A percentile compares a stretch with the other conserved stretches of the same genome.
Evolutionary conservation across 345 rosid species (phyloP).

Genomic region (Melaleuca quinquenervia): DNA sequence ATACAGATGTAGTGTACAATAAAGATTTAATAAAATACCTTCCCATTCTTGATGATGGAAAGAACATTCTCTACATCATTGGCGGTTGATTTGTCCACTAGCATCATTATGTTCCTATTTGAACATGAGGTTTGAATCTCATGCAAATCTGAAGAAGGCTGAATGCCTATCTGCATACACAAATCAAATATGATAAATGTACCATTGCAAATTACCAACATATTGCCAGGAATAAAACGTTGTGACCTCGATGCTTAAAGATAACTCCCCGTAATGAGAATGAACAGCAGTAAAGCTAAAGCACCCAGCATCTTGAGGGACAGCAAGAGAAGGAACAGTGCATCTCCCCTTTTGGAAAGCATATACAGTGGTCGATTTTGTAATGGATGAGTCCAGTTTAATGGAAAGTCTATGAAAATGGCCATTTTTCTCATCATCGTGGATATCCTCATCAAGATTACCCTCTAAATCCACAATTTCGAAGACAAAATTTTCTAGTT

Average conservation of each 20-base stretch:
- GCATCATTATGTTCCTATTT: not conserved
- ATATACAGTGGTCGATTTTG: constrained; percentile 8
- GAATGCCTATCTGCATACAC: constrained; percentile 10
- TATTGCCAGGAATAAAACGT: not conserved
- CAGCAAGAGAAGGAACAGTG: constrained; percentile 24
- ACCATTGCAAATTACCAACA: not conserved
- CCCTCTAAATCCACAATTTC: constrained; percentile 35
- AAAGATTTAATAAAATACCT: not conserved
- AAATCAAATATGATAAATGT: not conserved
- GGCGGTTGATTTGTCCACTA: not conserved
- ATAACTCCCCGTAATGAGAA: constrained; percentile 28
- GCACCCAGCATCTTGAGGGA: constrained; percentile 34
- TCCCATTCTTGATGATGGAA: not conserved
- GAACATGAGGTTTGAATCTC: not conserved
- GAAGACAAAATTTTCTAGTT: constrained; percentile 28
- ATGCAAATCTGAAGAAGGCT: not conserved
- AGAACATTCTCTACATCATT: not conserved
- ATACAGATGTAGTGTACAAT: not conserved
- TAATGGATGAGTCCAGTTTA: constrained; percentile 10
- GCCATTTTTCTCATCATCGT: constrained; percentile 28
- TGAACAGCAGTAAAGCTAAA: constrained; percentile 31
- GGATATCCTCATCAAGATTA: constrained; percentile 24
- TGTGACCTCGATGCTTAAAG: constrained; percentile 17
- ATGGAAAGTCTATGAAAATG: constrained; percentile 30
- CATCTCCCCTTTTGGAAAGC: constrained; percentile 38